These are phyloP conservation scores for Kazachstania kunashirensis DNA, from an alignment of 805 yeast genomes.

Conservation along the genomic window DNA sequence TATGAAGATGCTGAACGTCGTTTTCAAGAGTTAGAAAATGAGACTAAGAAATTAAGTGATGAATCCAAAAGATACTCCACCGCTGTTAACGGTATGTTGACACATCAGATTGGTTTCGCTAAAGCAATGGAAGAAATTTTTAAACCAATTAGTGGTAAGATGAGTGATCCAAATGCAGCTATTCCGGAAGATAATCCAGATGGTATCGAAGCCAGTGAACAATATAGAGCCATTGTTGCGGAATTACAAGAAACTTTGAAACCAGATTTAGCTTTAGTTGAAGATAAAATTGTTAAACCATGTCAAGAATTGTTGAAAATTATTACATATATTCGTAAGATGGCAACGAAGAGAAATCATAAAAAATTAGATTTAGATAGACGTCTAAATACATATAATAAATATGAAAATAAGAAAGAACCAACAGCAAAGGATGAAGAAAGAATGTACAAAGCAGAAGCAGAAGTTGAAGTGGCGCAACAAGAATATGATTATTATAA, in stretches of 20 bases:
- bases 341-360: constrained; percentile 92
- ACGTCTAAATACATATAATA: constrained; percentile 56
- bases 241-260: constrained; percentile 78
- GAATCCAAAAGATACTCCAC: constrained; percentile 84
- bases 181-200: constrained; percentile 93
- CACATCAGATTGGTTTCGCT: constrained; percentile 90
- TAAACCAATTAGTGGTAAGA: constrained; percentile 88
- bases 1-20: constrained; percentile 94
- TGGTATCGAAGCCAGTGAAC: constrained; percentile 90
- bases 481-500: constrained; percentile 95
- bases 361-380: constrained; percentile 92
- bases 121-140: constrained; percentile 91
- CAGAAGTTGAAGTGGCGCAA: constrained; percentile 80
- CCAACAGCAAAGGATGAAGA: constrained; percentile 85
- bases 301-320: constrained; percentile 83
- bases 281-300: constrained; percentile 79
- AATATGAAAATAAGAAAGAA: constrained; percentile 74
- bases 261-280: constrained; percentile 90
- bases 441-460: constrained; percentile 77
- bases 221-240: constrained; percentile 76
- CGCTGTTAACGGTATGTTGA: constrained; percentile 89
- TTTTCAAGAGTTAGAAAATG: constrained; percentile 82
- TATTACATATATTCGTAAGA: constrained; percentile 75
- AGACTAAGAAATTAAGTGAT: constrained; percentile 79
- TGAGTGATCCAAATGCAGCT: constrained; percentile 79